Base-by-base conservation (phyloP, 306 rosid species). In the Castanea mollissima region DNA sequence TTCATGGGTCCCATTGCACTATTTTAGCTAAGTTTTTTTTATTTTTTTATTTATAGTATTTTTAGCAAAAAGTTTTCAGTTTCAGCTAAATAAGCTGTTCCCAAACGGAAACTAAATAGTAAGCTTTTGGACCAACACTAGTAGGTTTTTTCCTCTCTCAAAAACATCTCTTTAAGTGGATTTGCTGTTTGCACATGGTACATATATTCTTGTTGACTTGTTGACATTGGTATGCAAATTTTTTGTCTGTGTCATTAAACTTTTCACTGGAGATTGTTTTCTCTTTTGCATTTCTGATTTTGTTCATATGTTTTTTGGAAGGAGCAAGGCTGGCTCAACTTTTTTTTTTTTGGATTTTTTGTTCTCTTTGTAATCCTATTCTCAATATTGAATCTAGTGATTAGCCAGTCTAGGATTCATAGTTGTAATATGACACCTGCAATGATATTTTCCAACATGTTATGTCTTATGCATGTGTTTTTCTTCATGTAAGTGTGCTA, bases 1-100 rank as follows among this genome's bases (percentile, higher is more conserved):
- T 41, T 41, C 0, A 41, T 8, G 46, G 11, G 3, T 41, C 0
- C 0, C 0, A 41, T 2, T 41, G 1, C 7, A 41, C 11, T 41
- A 41, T 41, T 41, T 41, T 2, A 7, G 46, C 11, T 41, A 41
- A 7, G 1, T 41, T 38, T 41, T 41, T 0, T 0, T 11, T 41
- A 41, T 41, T 23, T 0, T 0, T 41, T 41, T 8, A 7, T 41
- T 11, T 41, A 41, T 41, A 41, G 11, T 41, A 41, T 41, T 41
- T 41, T 41, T 0, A 41, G 46, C 0, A 41, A 41, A 41, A 41
- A 41, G 1, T 41, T 41, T 41, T 41, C 0, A 41, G 11, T 7
- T 8, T 8, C 46, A 41, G 46, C 2, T 41, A 41, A 41, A 41
- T 41, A 41, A 41, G 46, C 2, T 7, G 2, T 38, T 38, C 2